Evolutionary conservation across 1,284 basidiomycete genomes (phyloP).

Genomic region (Puccinia coronata): DNA sequence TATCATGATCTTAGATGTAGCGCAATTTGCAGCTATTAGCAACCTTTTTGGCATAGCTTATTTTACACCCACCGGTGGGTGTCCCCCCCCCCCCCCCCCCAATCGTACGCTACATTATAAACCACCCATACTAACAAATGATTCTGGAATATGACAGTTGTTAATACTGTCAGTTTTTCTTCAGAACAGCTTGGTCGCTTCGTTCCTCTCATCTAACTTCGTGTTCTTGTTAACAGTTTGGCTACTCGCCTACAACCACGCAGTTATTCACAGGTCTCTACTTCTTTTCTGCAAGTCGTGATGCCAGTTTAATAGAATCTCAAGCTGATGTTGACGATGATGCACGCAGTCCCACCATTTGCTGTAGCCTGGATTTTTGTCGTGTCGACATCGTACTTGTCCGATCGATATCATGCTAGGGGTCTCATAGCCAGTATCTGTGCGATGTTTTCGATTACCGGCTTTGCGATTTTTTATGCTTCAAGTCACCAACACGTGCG

Average conservation of each 20-base stretch:
- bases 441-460: constrained; percentile 16
- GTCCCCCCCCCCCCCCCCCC: no score
- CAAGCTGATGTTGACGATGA: background rate
- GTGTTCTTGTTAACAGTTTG: background rate
- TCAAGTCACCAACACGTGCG: constrained; percentile 7
- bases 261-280: background rate
- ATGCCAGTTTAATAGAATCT: background rate
- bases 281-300: background rate
- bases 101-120: background rate
- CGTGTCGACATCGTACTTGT: constrained; percentile 1
- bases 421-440: background rate
- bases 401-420: constrained; percentile 11
- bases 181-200: background rate
- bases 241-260: background rate
- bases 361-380: background rate
- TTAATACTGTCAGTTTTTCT: background rate
- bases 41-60: background rate
- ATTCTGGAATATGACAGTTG: background rate
- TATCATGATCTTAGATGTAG: background rate
- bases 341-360: background rate
- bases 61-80: constrained; percentile 2
- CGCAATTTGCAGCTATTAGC: background rate
- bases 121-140: background rate
- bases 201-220: background rate
- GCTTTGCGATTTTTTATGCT: constrained; percentile 22